Base-by-base conservation (phyloP, 305 asterid genomes). In the Solanum hybrid region DNA sequence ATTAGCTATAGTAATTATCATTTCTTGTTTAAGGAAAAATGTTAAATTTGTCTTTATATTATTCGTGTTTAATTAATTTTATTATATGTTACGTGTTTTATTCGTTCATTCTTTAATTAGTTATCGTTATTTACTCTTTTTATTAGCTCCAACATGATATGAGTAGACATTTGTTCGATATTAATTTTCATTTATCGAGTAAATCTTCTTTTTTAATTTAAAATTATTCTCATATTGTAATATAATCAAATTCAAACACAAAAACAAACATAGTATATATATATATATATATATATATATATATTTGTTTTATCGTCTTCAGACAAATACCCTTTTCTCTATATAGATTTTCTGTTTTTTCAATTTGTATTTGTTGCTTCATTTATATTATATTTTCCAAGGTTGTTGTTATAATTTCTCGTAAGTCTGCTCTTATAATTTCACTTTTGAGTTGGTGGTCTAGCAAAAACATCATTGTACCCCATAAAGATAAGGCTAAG, bases 1-100 rank as follows among this genome's bases (percentile, higher is more conserved):
- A 91, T 91, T 93, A 92, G 94, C 89, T 88, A 92, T 91, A 64
- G 91, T 91, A 91, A 94, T 92, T 94, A 92, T 90, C 92, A 90
- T 92, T 92, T 89, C 94, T 16, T 40, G 73, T 92, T 80, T 40
- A 80, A 12, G 66, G 12, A 13, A 80, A 80, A 40, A 40, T 27
- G 86, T 40, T 81, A 26, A 81, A 14, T 40, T 81, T 81, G 86
- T 81, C 66, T 13, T 5, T 81, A 26, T 24, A 40, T 40, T 81
- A 40, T 40, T 81, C 3, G 16, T 40, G 26, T 40, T 81, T 46
- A 40, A 26, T 40, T 35, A 78, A 35, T 20, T 79, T 79, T 22
- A 35, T 29, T 35, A 13, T 5, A 3, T 22, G 10, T 36, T 79
- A 79, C 32, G 85, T 22, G 20, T 79, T 36, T 79, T 22, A 4